Conservation (phyloP, 176 grass and related monocot species). For the Juncus inflexus region DNA sequence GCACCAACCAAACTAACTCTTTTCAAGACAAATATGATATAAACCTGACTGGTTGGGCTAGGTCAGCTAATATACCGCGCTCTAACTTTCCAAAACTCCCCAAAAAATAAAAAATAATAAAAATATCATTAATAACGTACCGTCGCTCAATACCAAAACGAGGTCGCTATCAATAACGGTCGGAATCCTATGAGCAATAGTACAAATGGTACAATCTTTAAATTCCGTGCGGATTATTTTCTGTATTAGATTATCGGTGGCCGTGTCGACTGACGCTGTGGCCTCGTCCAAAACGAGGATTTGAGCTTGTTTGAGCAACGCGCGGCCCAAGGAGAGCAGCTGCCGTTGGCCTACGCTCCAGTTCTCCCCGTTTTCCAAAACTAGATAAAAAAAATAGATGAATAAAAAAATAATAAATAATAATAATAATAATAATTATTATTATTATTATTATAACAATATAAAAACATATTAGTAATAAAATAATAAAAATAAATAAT, state of each 20-base stretch:
- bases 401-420: constrained; percentile 2
- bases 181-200: constrained; percentile 92
- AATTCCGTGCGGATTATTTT: constrained; percentile 98
- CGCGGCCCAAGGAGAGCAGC: constrained; percentile 86
- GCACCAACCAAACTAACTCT: no score
- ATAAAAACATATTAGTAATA: no score
- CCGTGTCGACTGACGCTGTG: constrained; percentile 92
- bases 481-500: no score
- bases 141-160: constrained; percentile 81
- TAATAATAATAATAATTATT: background rate
- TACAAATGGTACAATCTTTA: constrained; percentile 85
- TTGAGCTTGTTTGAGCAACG: constrained; percentile 79
- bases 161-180: constrained; percentile 98
- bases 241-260: constrained; percentile 97
- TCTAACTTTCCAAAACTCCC: no score
- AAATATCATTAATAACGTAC: constrained; percentile 28
- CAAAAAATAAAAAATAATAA: background rate
- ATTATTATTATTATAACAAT: no score
- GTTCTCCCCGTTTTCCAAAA: constrained; percentile 94
- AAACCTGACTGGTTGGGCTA: no score
- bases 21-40: no score
- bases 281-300: constrained; percentile 98
- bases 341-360: constrained; percentile 99
- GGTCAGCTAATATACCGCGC: no score
- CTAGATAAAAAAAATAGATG: constrained; percentile 32